Conservation (phyloP, 441 rosid genomes). For the Eutrema salsugineum region DNA sequence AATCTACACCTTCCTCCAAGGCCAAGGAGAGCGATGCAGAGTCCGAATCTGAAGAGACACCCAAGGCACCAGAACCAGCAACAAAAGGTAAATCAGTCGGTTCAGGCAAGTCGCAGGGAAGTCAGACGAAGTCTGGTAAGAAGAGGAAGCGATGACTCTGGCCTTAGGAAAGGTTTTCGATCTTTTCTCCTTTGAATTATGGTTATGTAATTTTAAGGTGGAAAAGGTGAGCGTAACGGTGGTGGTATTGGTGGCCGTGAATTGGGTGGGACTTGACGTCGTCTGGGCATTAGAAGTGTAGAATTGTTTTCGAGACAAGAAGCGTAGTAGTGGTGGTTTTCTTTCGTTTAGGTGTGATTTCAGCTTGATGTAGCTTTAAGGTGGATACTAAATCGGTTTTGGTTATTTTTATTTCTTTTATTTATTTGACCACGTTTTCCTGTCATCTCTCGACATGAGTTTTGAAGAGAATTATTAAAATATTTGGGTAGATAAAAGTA, state of each 20-base stretch:
- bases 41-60: conserved; percentile 51
- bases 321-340: conserved; percentile 3
- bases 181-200: not conserved
- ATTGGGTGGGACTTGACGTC: conserved; percentile 9
- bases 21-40: conserved; percentile 48
- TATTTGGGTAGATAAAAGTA: not conserved
- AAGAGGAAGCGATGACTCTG: conserved; percentile 55
- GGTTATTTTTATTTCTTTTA: not conserved
- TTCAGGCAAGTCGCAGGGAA: conserved; percentile 51
- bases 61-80: conserved; percentile 36
- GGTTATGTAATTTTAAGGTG: conserved; percentile 15
- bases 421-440: not conserved
- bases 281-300: conserved; percentile 19
- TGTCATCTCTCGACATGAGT: not conserved
- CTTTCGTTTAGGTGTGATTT: conserved; percentile 18
- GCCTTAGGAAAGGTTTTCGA: not conserved
- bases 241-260: conserved; percentile 1
- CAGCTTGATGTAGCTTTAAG: conserved; percentile 15
- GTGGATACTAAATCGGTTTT: conserved; percentile 5
- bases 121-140: conserved; percentile 53
- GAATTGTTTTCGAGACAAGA: conserved; percentile 21
- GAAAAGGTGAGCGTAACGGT: conserved; percentile 6
- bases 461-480: not conserved
- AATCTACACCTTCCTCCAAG: conserved; percentile 50
- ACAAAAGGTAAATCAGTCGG: conserved; percentile 41